Conservation (phyloP, 352 stramenopile genomes). For the Globisporangium iwayamae region DNA sequence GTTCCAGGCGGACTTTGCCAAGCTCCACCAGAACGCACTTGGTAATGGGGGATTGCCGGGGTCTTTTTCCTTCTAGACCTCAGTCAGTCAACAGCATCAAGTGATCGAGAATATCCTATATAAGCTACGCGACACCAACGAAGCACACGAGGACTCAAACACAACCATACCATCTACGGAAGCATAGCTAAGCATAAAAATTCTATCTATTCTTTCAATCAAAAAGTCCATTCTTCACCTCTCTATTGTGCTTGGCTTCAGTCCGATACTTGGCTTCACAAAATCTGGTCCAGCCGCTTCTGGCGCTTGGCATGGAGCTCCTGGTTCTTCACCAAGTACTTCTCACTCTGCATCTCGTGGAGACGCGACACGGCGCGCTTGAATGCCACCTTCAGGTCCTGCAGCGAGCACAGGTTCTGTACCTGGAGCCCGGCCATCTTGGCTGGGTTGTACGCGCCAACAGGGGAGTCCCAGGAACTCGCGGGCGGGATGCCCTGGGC, state of each 20-base stretch:
- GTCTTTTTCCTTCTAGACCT: background rate
- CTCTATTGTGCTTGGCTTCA: background rate
- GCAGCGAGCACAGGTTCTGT: conserved; percentile 60
- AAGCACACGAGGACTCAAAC: background rate
- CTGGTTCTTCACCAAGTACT: conserved; percentile 60
- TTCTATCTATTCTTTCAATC: background rate
- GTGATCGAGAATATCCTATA: background rate
- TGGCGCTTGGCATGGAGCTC: conserved; percentile 23
- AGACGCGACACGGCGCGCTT: conserved; percentile 79
- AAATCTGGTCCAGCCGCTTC: conserved; percentile 23
- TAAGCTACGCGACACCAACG: background rate
- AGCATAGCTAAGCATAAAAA: conserved; percentile 1
- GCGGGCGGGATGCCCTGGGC: conserved; percentile 49
- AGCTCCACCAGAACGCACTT: conserved; percentile 24
- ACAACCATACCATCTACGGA: background rate
- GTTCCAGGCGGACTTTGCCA: conserved; percentile 20
- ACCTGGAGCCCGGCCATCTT: conserved; percentile 57
- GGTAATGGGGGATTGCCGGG: background rate
- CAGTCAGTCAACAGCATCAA: background rate
- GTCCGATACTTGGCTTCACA: conserved; percentile 1
- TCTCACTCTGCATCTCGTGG: conserved; percentile 82
- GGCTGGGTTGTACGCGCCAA: conserved; percentile 51
- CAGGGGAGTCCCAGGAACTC: conserved; percentile 65
- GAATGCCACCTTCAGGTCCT: conserved; percentile 75
- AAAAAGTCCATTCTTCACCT: background rate